A percentile compares a stretch with the other conserved stretches of the same genome.
Evolutionary conservation across 495 filamentous ascomycete genomes (phyloP).

Genomic region (Penicillium samsonianum): DNA sequence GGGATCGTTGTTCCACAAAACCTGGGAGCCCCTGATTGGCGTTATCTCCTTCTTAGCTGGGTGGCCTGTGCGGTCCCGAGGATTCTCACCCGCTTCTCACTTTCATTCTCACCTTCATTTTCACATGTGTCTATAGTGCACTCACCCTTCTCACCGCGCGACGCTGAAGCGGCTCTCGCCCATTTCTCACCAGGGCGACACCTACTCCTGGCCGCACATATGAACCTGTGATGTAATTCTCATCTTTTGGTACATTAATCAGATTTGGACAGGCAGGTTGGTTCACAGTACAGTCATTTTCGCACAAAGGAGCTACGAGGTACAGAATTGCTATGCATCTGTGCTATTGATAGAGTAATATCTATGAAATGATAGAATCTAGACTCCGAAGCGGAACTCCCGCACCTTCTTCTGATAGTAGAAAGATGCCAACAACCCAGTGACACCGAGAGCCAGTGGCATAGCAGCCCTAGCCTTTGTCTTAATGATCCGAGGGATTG

Average conservation of each 20-base stretch:
- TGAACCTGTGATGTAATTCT: too few relatives aligned
- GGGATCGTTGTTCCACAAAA: slow-evolving; percentile 1
- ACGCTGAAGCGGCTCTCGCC: too few relatives aligned
- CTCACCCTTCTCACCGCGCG: too few relatives aligned
- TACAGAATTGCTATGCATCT: not conserved
- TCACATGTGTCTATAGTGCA: too few relatives aligned
- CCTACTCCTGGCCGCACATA: too few relatives aligned
- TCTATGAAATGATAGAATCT: not conserved
- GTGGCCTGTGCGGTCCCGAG: too few relatives aligned
- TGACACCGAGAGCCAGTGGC: slow-evolving; percentile 18
- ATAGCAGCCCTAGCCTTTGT: slow-evolving; percentile 13
- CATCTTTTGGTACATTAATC: not conserved
- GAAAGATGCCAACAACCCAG: slow-evolving; percentile 20
- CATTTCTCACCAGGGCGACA: too few relatives aligned
- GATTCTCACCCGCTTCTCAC: too few relatives aligned
- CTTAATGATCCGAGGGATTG: slow-evolving; percentile 16
- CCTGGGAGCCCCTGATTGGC: not conserved
- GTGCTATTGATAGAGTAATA: not conserved
- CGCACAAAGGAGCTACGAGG: not conserved
- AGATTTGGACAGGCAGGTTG: not conserved
- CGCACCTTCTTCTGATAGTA: slow-evolving; percentile 25
- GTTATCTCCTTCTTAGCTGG: too few relatives aligned
- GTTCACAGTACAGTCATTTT: not conserved
- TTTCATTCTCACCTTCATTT: too few relatives aligned
- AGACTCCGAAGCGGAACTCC: slow-evolving; percentile 22